Evolutionary conservation across 2,329 filamentous ascomycete species (phyloP), one percentile per base, ranked within the genome.

Genomic region (Sporothrix humicola): DNA sequence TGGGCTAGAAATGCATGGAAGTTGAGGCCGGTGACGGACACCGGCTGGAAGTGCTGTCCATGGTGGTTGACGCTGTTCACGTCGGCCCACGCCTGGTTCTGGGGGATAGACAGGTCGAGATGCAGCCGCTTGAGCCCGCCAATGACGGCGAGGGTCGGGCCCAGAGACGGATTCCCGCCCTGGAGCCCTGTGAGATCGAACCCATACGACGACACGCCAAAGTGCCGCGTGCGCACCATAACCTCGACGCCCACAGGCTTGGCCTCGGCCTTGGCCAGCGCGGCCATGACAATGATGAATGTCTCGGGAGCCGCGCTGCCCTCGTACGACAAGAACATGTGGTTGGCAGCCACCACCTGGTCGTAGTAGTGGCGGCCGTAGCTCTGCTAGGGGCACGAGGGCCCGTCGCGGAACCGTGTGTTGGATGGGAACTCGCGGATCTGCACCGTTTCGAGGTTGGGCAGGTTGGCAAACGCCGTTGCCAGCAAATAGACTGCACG

Each of bases 381-480:
- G 78, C 88, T 89, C 8, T 79, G 81, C 89, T 90, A 91, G 0
- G 77, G 72, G 0, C 76, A 77, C 13, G 74, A 20, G 0, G 46
- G 65, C 1, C 82, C 82, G 66, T 92, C 89, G 2, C 89, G 85
- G 13, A 77, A 78, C 4, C 89, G 86, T 10, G 79, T 83, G 0
- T 4, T 26, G 0, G 86, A 86, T 77, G 86, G 82, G 79, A 87
- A 91, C 77, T 92, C 88, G 20, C 90, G 86, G 31, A 92, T 81
- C 31, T 88, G 87, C 15, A 92, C 79, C 0, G 84, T 87, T 44
- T 86, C 80, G 5, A 92, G 84, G 72, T 88, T 87, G 0, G 79
- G 78, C 3, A 92, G 82, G 48, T 87, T 85, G 10, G 79, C 77
- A 71, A 92, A 87, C 1, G 89, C 90, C 46, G 87, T 83, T 0